Base-by-base conservation (phyloP, 1,139 yeast genomes). In the Yamadazyma siamensis region DNA sequence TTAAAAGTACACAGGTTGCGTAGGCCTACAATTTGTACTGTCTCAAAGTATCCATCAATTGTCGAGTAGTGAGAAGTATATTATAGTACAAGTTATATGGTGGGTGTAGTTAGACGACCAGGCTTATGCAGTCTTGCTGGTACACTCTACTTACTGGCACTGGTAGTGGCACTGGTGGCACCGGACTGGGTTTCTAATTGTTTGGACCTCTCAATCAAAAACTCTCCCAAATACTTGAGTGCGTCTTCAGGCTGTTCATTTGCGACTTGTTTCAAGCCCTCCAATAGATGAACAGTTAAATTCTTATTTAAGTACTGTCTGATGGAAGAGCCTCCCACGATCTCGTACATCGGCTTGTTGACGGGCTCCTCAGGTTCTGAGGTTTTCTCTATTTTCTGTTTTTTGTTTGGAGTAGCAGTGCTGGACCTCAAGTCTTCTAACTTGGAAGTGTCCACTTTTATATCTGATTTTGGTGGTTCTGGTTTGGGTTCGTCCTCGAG, bases 291-390 rank as follows among this genome's bases (percentile, higher is more conserved):
- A 13, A 73, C 75, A 0, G 95, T 83, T 24, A 89, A 70, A 35
- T 82, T 68, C 40, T 75, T 65, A 50, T 88, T 86, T 38, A 89
- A 65, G 68, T 88, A 89, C 44, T 71, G 76, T 43, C 97, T 72
- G 3, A 87, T 68, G 1, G 86, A 78, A 0, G 95, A 84, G 0
- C 96, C 96, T 11, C 91, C 94, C 7, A 81, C 79, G 12, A 80
- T 67, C 41, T 78, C 82, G 23, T 71, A 66, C 12, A 63, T 53
- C 13, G 48, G 46, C 11, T 41, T 44, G n/a, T 25, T 31, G 10
- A 29, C 28, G 11, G 40, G 44, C 7, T 27, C 30, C n/a, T 16
- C 20, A 11, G 21, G n/a, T 5, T 26, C 24, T 15, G 29, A 27
- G 13, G 26, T 20, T 12, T 33, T 36, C 15, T 31, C 25, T 4